These are phyloP conservation scores for Aeminium ludgeri DNA, from an alignment of 495 filamentous ascomycete genomes.

Conservation along the genomic window DNA sequence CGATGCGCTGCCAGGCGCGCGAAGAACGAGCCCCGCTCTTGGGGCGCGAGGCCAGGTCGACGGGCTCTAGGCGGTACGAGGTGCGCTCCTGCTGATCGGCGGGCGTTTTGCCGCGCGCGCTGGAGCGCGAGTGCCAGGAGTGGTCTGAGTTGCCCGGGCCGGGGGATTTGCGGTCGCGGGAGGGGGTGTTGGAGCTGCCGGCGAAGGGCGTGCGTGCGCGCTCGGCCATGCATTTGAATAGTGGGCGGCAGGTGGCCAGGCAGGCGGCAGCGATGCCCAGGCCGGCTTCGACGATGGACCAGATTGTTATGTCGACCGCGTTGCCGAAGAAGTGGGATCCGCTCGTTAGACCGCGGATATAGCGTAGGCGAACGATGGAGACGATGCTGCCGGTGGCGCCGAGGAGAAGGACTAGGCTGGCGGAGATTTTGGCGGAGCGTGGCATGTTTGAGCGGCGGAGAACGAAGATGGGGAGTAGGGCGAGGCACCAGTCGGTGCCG, in stretches of 20 bases:
- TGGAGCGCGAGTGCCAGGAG: too few relatives aligned
- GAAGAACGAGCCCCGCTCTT: too few relatives aligned
- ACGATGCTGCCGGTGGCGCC: constrained; percentile 19
- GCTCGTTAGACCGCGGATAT: constrained; percentile 16
- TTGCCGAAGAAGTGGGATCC: constrained; percentile 23
- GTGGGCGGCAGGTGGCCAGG: constrained; percentile 20
- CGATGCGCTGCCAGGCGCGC: too few relatives aligned
- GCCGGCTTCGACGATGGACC: constrained; percentile 22
- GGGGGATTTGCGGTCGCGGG: background rate
- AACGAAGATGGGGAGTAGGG: constrained; percentile 18
- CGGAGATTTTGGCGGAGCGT: constrained; percentile 19
- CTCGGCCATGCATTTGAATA: constrained; percentile 12
- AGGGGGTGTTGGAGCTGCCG: background rate
- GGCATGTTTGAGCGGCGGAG: constrained; percentile 21
- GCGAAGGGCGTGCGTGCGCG: background rate
- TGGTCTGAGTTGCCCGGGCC: too few relatives aligned
- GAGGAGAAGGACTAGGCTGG: constrained; percentile 21
- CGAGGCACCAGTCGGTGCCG: constrained; percentile 20
- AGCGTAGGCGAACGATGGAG: constrained; percentile 20
- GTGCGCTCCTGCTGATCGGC: background rate
- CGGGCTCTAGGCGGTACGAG: background rate
- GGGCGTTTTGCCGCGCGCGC: too few relatives aligned
- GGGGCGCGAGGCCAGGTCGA: too few relatives aligned
- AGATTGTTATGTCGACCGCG: constrained; percentile 18
- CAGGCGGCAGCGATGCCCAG: constrained; percentile 21